Evolutionary conservation across 2,329 filamentous ascomycete species (phyloP).

Genomic region (Neonectria faginata): DNA sequence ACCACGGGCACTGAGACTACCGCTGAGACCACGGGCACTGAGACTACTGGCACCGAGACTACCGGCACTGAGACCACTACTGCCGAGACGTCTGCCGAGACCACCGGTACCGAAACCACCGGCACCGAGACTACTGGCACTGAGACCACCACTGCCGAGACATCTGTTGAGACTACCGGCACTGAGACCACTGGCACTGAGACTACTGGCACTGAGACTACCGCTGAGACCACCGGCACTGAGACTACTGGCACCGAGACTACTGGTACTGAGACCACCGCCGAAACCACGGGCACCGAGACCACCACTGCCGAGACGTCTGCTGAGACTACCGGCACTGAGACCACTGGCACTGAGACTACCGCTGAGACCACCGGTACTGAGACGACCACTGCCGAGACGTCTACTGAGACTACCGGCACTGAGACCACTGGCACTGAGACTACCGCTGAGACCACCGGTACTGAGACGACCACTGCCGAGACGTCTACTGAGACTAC

Average conservation of each 20-base stretch:
- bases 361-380: no score
- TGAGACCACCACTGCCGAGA: no score
- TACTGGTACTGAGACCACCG: conserved; percentile 6
- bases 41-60: no score
- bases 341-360: conserved; percentile 12
- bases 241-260: conserved; percentile 15
- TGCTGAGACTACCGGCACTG: conserved; percentile 1
- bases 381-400: no score
- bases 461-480: conserved; percentile 14
- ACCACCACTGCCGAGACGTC: conserved; percentile 10
- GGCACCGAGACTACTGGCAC: no score
- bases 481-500: conserved; percentile 19
- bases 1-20: not conserved
- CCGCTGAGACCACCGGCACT: not conserved
- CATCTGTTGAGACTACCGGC: no score
- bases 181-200: no score
- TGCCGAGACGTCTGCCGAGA: no score
- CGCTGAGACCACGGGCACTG: no score
- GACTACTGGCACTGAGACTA: no score
- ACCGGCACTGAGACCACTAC: no score
- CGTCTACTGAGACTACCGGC: conserved; percentile 11
- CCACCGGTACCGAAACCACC: no score
- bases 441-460: conserved; percentile 11
- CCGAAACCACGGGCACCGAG: conserved; percentile 11
- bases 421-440: conserved; percentile 12